Percentiles rank a stretch among this genome's conserved stretches.
Conservation (phyloP, 176 grass and related monocot species). For the Aegilops speltoides region DNA sequence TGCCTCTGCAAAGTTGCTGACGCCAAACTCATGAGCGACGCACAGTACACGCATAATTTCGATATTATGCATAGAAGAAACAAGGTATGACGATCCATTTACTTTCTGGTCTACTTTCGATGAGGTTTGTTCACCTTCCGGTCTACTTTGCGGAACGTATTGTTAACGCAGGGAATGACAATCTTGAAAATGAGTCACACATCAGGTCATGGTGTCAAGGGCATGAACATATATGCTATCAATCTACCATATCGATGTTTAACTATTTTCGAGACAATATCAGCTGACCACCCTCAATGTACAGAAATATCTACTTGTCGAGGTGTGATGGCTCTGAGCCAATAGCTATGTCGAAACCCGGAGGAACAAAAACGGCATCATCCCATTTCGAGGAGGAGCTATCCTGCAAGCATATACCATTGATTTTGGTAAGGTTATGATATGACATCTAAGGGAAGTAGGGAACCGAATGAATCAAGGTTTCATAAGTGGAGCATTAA, state of each 20-base stretch:
- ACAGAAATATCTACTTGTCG: conserved; percentile 31
- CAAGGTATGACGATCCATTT: background rate
- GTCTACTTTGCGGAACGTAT: background rate
- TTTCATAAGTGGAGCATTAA: background rate
- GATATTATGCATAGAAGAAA: too few species aligned
- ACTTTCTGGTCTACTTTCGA: too few species aligned
- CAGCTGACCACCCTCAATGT: background rate
- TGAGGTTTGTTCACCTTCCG: background rate
- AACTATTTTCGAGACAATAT: background rate
- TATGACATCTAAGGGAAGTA: background rate
- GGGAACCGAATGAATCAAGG: background rate
- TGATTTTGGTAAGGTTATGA: conserved; percentile 18
- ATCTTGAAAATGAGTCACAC: background rate
- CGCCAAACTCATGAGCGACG: too few species aligned
- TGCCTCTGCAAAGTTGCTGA: too few species aligned
- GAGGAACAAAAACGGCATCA: conserved; percentile 86
- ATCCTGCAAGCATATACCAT: conserved; percentile 52
- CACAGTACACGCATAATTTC: too few species aligned
- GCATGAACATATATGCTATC: background rate
- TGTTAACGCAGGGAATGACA: background rate
- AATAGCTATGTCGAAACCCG: conserved; percentile 69
- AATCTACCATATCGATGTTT: background rate
- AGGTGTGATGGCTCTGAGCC: background rate
- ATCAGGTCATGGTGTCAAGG: background rate
- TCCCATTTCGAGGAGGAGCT: conserved; percentile 68